A percentile compares a stretch with the other conserved stretches of the same genome.
Evolutionary conservation across 2,329 filamentous ascomycete species (phyloP).

Genomic region (Neurospora sp.): DNA sequence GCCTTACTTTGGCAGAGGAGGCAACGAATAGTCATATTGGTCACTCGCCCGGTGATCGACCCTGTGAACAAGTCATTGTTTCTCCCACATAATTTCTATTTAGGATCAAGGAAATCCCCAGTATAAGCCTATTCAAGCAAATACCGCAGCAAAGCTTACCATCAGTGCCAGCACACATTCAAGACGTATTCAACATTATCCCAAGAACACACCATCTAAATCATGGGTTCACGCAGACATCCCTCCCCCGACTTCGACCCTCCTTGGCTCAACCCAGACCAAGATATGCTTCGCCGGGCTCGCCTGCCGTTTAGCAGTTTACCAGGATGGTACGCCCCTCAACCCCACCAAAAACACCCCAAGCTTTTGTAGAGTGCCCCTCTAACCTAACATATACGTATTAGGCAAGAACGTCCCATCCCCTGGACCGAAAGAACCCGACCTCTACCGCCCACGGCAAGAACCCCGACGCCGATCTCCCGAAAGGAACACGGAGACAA

Average conservation of each 20-base stretch:
- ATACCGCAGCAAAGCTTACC: background rate
- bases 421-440: background rate
- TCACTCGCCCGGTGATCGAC: background rate
- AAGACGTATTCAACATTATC: background rate
- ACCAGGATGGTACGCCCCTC: background rate
- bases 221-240: background rate
- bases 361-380: too few species aligned
- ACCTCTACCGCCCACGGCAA: background rate
- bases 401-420: background rate
- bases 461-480: background rate
- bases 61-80: background rate
- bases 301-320: background rate
- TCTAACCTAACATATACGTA: background rate
- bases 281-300: background rate
- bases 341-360: background rate
- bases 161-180: background rate
- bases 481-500: background rate
- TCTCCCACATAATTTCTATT: too few species aligned
- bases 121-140: rapidly evolving
- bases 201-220: background rate
- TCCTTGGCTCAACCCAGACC: background rate
- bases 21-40: background rate
- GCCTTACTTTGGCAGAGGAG: background rate
- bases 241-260: background rate
- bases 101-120: background rate